These are phyloP conservation scores for Gautieria morchelliformis DNA, from an alignment of 768 basidiomycete species.

Conservation along the genomic window DNA sequence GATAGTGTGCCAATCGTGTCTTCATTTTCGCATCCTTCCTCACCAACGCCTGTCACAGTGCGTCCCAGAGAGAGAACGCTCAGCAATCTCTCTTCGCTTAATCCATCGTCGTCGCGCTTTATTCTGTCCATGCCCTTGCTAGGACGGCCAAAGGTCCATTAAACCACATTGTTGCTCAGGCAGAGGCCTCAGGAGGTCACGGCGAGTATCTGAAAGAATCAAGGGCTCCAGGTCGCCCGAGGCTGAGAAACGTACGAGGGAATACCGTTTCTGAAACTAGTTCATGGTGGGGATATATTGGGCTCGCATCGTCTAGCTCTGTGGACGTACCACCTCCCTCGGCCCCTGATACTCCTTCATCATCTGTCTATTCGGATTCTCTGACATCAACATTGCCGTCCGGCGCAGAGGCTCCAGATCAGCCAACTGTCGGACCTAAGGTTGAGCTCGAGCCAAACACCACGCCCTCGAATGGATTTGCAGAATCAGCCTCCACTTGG, in stretches of 20 bases:
- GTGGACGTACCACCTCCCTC: not conserved
- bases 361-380: not conserved
- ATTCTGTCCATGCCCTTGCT: constrained; percentile 40
- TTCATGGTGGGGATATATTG: constrained; percentile 46
- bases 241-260: not conserved
- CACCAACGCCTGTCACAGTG: constrained; percentile 12
- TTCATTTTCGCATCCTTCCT: constrained; percentile 8
- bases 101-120: constrained; percentile 37
- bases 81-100: constrained; percentile 21
- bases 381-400: not conserved
- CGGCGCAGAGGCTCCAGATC: not conserved
- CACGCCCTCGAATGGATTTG: constrained; percentile 9
- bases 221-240: not conserved
- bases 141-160: constrained; percentile 35
- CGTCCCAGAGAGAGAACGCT: constrained; percentile 11
- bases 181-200: constrained; percentile 2
- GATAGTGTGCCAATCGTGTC: constrained; percentile 20
- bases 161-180: constrained; percentile 20
- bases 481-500: constrained; percentile 34
- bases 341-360: not conserved
- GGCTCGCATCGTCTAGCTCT: constrained; percentile 21
- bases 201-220: not conserved
- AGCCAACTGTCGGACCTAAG: not conserved
- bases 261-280: not conserved
- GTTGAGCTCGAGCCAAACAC: constrained; percentile 6